These are phyloP conservation scores for Plasmodium ovale DNA, from an alignment of 169 alveolate genomes.

Conservation along the genomic window DNA sequence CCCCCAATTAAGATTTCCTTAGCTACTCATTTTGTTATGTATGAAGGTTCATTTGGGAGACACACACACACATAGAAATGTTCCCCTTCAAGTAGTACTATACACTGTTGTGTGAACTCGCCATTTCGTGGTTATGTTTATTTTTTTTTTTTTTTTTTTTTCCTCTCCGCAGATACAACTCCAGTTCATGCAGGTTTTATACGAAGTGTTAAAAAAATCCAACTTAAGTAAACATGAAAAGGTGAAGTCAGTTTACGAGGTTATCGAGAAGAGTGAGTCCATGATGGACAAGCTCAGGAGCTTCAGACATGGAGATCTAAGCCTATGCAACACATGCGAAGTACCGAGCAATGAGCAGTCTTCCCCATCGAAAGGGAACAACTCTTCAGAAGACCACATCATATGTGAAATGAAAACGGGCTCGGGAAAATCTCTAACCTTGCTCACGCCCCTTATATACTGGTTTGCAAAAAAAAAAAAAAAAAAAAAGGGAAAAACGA, in stretches of 20 bases:
- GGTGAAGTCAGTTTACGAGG: conserved; percentile 5
- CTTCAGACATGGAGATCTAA: background rate
- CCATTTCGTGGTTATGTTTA: background rate
- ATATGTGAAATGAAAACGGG: conserved; percentile 72
- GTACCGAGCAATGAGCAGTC: background rate
- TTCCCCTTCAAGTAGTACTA: background rate
- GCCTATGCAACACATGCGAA: background rate
- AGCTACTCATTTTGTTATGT: too few relatives aligned
- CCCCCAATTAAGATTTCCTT: too few relatives aligned
- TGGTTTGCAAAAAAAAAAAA: conserved; percentile 12
- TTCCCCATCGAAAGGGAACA: background rate
- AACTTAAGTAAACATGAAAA: conserved; percentile 19
- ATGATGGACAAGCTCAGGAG: background rate
- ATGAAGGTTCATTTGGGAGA: too few relatives aligned
- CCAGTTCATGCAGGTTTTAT: conserved; percentile 29
- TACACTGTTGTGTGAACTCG: background rate
- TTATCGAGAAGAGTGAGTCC: conserved; percentile 12
- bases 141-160: conserved; percentile 5
- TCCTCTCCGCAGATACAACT: conserved; percentile 32
- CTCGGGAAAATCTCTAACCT: conserved; percentile 47
- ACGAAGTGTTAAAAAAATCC: conserved; percentile 21
- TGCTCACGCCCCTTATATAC: conserved; percentile 30
- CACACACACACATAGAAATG: too few relatives aligned
- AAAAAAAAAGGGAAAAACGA: background rate
- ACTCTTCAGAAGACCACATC: conserved; percentile 10